A percentile compares a stretch with the other conserved stretches of the same genome.
Evolutionary conservation across 2,329 filamentous ascomycete species (phyloP).

Genomic region (Laburnicola sp.): DNA sequence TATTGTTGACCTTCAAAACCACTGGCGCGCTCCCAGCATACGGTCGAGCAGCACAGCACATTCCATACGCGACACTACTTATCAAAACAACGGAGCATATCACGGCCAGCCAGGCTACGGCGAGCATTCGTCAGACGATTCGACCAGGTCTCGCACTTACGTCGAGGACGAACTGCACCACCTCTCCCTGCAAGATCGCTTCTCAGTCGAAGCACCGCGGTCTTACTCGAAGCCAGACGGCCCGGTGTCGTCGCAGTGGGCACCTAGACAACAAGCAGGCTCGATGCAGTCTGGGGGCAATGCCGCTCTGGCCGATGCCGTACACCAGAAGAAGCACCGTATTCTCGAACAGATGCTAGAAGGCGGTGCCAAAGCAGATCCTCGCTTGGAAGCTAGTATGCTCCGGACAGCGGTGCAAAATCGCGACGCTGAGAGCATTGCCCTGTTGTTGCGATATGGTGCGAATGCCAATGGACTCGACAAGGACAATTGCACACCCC

Average conservation of each 20-base stretch:
- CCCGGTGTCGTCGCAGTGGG: slow-evolving; percentile 19
- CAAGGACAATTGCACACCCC: slow-evolving; percentile 33
- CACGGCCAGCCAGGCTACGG: slow-evolving; percentile 30
- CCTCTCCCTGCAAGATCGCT: slow-evolving; percentile 27
- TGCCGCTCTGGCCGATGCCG: slow-evolving; percentile 55
- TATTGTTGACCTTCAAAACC: slow-evolving; percentile 30
- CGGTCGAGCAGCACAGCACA: slow-evolving; percentile 24
- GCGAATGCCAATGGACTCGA: slow-evolving; percentile 38
- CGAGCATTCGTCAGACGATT: slow-evolving; percentile 26
- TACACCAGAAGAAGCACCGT: slow-evolving; percentile 66
- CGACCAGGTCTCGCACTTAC: slow-evolving; percentile 24
- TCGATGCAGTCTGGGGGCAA: slow-evolving; percentile 41
- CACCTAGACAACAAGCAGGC: slow-evolving; percentile 24
- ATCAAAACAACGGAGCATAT: slow-evolving; percentile 23
- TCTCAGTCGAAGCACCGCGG: slow-evolving; percentile 15
- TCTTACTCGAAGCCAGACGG: slow-evolving; percentile 12
- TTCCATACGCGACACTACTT: slow-evolving; percentile 34
- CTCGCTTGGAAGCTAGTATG: slow-evolving; percentile 36
- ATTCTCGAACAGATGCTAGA: slow-evolving; percentile 47
- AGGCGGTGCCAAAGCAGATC: slow-evolving; percentile 35
- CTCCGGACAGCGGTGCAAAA: slow-evolving; percentile 36
- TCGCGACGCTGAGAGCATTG: slow-evolving; percentile 34
- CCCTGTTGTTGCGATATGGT: slow-evolving; percentile 33
- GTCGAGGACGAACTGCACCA: slow-evolving; percentile 32
- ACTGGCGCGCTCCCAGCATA: slow-evolving; percentile 34